Conservation (phyloP, 2,329 filamentous ascomycete species). For the Venturia aucupariae region DNA sequence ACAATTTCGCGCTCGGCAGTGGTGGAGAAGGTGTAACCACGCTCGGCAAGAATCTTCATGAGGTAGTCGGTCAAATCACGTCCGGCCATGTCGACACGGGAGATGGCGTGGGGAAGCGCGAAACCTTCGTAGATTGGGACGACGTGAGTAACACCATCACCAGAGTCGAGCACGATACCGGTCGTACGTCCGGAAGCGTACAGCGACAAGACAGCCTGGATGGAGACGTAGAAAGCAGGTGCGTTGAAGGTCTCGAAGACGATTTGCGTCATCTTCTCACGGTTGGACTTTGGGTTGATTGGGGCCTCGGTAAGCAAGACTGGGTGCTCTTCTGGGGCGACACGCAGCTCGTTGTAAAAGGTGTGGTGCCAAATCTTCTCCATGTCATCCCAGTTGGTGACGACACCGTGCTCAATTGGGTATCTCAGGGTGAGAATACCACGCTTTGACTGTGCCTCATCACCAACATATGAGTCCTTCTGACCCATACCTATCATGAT, state of each 20-base stretch:
- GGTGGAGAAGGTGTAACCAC: slow-evolving; percentile 99
- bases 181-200: slow-evolving; percentile 99
- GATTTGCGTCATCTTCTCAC: slow-evolving; percentile 99
- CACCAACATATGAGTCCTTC: slow-evolving; percentile 99
- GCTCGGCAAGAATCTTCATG: slow-evolving; percentile 99
- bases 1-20: slow-evolving; percentile 99
- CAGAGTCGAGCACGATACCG: slow-evolving; percentile 99
- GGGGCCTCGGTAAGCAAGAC: slow-evolving; percentile 98
- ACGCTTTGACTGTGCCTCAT: slow-evolving; percentile 99
- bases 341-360: slow-evolving; percentile 99
- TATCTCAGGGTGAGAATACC: slow-evolving; percentile 99
- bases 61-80: slow-evolving; percentile 99
- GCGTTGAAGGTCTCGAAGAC: slow-evolving; percentile 99
- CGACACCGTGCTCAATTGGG: slow-evolving; percentile 99
- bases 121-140: slow-evolving; percentile 99
- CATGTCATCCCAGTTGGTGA: slow-evolving; percentile 99
- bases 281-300: slow-evolving; percentile 99
- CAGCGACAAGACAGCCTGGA: slow-evolving; percentile 97
- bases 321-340: slow-evolving; percentile 99
- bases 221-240: slow-evolving; percentile 99
- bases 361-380: slow-evolving; percentile 99
- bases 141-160: slow-evolving; percentile 99
- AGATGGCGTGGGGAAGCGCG: slow-evolving; percentile 98
- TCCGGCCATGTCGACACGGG: slow-evolving; percentile 99
- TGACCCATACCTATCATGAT: slow-evolving; percentile 99